A percentile compares a stretch with the other conserved stretches of the same genome.
Evolutionary conservation across 1,284 basidiomycete genomes (phyloP).

Genomic region (Hortiboletus rubellus): DNA sequence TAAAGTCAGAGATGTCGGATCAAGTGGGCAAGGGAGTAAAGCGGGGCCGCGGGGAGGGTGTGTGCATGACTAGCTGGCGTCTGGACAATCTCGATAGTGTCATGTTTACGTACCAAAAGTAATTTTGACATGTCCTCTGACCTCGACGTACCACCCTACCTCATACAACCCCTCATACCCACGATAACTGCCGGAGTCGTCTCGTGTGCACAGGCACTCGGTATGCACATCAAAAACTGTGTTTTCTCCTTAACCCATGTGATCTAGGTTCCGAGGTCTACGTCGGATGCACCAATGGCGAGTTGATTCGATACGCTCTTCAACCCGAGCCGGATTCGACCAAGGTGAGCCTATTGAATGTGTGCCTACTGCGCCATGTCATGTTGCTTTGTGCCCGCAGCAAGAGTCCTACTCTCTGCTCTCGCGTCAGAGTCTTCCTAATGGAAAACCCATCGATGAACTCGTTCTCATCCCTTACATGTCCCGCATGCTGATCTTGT

Average conservation of each 20-base stretch:
- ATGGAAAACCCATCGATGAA: constrained; percentile 68
- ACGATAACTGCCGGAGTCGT: constrained; percentile 38
- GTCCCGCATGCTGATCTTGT: constrained; percentile 66
- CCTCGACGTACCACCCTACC: constrained; percentile 57
- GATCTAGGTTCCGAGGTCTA: constrained; percentile 67
- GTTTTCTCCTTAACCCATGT: constrained; percentile 1
- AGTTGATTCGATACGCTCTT: constrained; percentile 65
- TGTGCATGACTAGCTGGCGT: constrained; percentile 4
- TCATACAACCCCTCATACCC: constrained; percentile 53
- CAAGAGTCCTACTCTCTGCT: constrained; percentile 64
- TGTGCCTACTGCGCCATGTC: not conserved
- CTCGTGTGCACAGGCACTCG: constrained; percentile 48
- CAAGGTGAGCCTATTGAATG: constrained; percentile 41
- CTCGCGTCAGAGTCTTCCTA: constrained; percentile 64
- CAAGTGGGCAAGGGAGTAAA: constrained; percentile 2
- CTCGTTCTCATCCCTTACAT: constrained; percentile 78
- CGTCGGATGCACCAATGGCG: constrained; percentile 71
- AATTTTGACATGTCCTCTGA: constrained; percentile 22
- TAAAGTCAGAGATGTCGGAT: not conserved
- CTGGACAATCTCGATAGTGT: not conserved
- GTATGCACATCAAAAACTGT: constrained; percentile 38
- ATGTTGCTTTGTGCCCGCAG: constrained; percentile 35
- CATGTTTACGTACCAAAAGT: constrained; percentile 18
- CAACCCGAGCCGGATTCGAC: constrained; percentile 51
- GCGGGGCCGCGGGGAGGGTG: constrained; percentile 1